Percentiles rank a stretch among this genome's conserved stretches.
Evolutionary conservation across 148 eudicot species (phyloP).

Genomic region (Cornus kousa): DNA sequence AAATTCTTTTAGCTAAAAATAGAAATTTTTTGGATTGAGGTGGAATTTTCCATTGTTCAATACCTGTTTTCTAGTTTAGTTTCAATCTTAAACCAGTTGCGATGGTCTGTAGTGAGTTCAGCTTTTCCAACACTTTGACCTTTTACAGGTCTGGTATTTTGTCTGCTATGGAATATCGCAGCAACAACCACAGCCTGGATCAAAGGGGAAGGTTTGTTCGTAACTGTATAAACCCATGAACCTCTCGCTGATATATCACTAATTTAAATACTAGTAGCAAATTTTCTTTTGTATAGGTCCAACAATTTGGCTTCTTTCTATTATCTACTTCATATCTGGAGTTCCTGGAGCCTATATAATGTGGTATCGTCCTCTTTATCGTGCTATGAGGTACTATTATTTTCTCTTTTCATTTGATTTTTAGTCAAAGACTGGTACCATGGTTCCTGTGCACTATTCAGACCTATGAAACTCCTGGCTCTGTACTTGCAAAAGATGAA

Average conservation of each 20-base stretch:
- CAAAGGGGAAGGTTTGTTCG: constrained; percentile 66
- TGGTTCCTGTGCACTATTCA: background rate
- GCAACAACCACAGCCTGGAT: constrained; percentile 75
- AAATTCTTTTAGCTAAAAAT: too few relatives aligned
- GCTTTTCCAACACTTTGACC: background rate
- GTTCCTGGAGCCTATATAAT: constrained; percentile 77
- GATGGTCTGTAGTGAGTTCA: background rate
- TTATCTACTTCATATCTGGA: constrained; percentile 76
- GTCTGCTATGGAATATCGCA: constrained; percentile 79
- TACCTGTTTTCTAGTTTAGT: too few relatives aligned
- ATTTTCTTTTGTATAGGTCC: constrained; percentile 40
- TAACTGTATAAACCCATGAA: background rate
- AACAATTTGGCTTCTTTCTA: constrained; percentile 77
- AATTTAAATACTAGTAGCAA: background rate
- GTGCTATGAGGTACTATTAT: constrained; percentile 80
- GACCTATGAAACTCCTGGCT: background rate
- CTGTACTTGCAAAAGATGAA: background rate
- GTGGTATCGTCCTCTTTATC: constrained; percentile 95
- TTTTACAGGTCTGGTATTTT: constrained; percentile 54
- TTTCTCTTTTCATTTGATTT: background rate
- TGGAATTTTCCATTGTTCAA: too few relatives aligned
- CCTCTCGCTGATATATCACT: constrained; percentile 3
- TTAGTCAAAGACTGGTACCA: background rate
- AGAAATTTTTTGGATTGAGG: too few relatives aligned
- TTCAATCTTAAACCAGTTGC: too few relatives aligned